phyloP scores from a whole-genome alignment of 768 basidiomycete species.

The Termitomyces sp. region DNA sequence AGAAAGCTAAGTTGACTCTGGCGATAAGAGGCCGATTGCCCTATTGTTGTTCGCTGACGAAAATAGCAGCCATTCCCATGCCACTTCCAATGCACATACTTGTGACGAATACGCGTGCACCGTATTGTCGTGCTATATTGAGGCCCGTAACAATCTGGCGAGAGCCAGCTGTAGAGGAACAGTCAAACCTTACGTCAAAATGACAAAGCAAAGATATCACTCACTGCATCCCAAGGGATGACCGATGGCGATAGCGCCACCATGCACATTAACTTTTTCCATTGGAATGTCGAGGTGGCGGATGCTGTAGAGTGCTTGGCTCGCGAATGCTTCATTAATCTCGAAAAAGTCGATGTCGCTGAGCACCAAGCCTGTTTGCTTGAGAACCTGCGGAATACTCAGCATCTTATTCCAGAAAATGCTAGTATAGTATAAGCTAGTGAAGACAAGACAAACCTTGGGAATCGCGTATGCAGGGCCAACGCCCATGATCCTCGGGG shows the following conservation, averaged over 20 bases:
- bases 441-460: conserved; percentile 25
- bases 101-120: conserved; percentile 77
- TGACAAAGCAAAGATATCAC: conserved; percentile 27
- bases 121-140: conserved; percentile 78
- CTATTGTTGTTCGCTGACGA: conserved; percentile 84
- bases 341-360: conserved; percentile 88
- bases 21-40: background rate
- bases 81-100: conserved; percentile 91
- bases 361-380: conserved; percentile 59
- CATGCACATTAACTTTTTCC: conserved; percentile 82
- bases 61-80: conserved; percentile 89
- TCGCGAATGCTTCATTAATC: conserved; percentile 91
- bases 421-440: background rate
- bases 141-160: conserved; percentile 89
- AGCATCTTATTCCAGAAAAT: background rate
- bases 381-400: conserved; percentile 39
- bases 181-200: background rate
- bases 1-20: background rate
- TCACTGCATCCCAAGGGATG: conserved; percentile 85
- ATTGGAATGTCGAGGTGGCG: conserved; percentile 68
- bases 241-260: conserved; percentile 88
- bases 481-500: conserved; percentile 89
- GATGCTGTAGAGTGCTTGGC: conserved; percentile 74
- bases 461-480: conserved; percentile 92
- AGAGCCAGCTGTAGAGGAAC: conserved; percentile 54